Evolutionary conservation across 2,329 filamentous ascomycete species (phyloP), one percentile per base, ranked within the genome.

Genomic region (Bipolaris victoriae): DNA sequence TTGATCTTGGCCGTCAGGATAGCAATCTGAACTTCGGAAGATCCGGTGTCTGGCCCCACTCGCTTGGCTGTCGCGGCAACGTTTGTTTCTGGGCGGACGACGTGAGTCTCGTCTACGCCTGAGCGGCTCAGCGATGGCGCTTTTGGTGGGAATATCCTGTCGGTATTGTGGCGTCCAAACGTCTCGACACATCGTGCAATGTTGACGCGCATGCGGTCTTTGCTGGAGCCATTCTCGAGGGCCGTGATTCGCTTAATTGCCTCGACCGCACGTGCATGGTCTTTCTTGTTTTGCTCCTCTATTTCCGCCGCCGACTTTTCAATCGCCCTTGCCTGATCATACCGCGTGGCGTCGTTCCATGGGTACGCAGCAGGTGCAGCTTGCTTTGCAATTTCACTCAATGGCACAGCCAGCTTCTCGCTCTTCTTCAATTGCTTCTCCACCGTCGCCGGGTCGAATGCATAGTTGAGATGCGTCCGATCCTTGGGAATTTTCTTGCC

Each of bases 1-100:
- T 91, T 84, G 74, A 99, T 99, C 84, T 97, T 98, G 55, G 92
- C 86, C 3, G 95, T 99, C 75, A 99, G 78, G 67, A 99, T 96
- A 44, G 92, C 93, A 65, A 96, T 92, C 81, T 99, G 95, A n/a
- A 99, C 96, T 79, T 99, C 95, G 6, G 91, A 91, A 68, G 91
- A 96, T 35, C 95, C 95, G 0, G 94, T 99, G 74, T 99, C 95
- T 5, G 90, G 90, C 0, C 95, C 95, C n/a, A 88, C 87, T 31
- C 96, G 89, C 47, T 84, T 84, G 43, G 58, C 68, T 4, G 65
- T 51, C 15, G 63, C 70, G 10, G 60, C 64, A 13, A 61, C 48
- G 45, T 74, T 76, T 10, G 71, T 74, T 22, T 69, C 60, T 0
- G 82, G 83, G 65, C 85, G 84, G 24, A 78, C 64, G 5, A 70